These are phyloP conservation scores for Zymoseptoria brevis DNA, from an alignment of 2,329 filamentous ascomycete genomes.

Conservation along the genomic window DNA sequence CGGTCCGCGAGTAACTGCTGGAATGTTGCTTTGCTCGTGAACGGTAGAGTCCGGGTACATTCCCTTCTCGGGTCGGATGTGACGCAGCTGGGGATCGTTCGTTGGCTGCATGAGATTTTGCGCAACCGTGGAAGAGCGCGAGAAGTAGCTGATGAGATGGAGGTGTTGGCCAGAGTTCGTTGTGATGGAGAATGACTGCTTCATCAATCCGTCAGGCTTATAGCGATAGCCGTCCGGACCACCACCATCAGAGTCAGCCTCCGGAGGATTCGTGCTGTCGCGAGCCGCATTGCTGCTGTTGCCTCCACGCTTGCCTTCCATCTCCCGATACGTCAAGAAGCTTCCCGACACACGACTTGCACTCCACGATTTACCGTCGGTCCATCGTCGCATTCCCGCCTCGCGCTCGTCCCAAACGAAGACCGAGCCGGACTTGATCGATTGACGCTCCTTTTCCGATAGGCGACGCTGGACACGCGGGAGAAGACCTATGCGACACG, in stretches of 20 bases:
- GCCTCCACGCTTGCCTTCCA: conserved; percentile 94
- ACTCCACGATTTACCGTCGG: conserved; percentile 98
- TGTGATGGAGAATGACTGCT: conserved; percentile 98
- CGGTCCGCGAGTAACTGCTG: conserved; percentile 69
- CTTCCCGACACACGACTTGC: conserved; percentile 94
- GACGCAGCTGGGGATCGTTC: conserved; percentile 67
- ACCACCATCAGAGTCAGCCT: conserved; percentile 67
- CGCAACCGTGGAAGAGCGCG: conserved; percentile 65
- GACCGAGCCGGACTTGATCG: conserved; percentile 91
- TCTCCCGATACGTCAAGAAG: conserved; percentile 94
- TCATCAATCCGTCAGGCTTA: conserved; percentile 96
- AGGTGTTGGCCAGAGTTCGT: conserved; percentile 84
- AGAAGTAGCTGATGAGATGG: conserved; percentile 96
- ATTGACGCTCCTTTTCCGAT: conserved; percentile 94
- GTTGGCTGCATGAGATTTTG: conserved; percentile 73
- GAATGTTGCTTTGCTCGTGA: conserved; percentile 72
- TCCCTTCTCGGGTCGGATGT: conserved; percentile 81
- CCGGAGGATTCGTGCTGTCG: conserved; percentile 75
- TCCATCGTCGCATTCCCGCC: conserved; percentile 97
- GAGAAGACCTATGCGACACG: conserved; percentile 79
- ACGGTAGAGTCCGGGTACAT: conserved; percentile 97
- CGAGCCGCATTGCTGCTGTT: conserved; percentile 50
- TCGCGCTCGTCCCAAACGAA: conserved; percentile 99
- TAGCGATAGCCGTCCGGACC: conserved; percentile 84
- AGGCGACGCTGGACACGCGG: conserved; percentile 86